These are phyloP conservation scores for Nicotiana tabacum DNA, from an alignment of 257 asterid species.

Conservation along the genomic window DNA sequence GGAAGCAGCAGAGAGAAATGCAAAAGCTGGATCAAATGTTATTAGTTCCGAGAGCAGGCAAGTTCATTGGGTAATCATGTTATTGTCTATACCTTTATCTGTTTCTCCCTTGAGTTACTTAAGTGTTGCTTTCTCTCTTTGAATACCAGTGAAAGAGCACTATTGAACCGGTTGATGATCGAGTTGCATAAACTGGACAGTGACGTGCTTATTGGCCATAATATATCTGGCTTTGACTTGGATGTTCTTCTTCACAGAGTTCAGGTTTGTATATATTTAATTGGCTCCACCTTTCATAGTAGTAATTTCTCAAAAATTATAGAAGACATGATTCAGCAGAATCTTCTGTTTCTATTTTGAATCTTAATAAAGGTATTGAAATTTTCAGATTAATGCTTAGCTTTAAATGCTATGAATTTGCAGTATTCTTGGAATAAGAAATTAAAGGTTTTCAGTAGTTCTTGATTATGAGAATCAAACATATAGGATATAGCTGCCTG, in stretches of 20 bases:
- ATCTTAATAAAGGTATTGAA: neutral
- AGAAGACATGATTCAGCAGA: neutral
- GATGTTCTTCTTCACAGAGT: constrained; percentile 96
- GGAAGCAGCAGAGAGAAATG: constrained; percentile 74
- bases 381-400: neutral
- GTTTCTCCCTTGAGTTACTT: constrained; percentile 1
- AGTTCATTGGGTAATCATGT: constrained; percentile 20
- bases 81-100: constrained; percentile 10
- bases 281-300: constrained; percentile 13
- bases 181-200: constrained; percentile 87
- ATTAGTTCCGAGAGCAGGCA: constrained; percentile 76
- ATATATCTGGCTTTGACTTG: constrained; percentile 96
- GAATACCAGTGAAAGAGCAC: constrained; percentile 84
- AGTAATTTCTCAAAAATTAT: neutral
- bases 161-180: constrained; percentile 79
- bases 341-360: neutral
- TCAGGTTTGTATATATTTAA: constrained; percentile 50
- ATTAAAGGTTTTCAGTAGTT: neutral
- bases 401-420: neutral
- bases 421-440: neutral
- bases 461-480: neutral
- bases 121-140: constrained; percentile 5
- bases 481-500: neutral
- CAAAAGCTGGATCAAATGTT: constrained; percentile 73
- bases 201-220: constrained; percentile 93